A percentile compares a stretch with the other conserved stretches of the same genome.
phyloP scores from a whole-genome alignment of 169 alveolate genomes.

The Eimeria acervulina region DNA sequence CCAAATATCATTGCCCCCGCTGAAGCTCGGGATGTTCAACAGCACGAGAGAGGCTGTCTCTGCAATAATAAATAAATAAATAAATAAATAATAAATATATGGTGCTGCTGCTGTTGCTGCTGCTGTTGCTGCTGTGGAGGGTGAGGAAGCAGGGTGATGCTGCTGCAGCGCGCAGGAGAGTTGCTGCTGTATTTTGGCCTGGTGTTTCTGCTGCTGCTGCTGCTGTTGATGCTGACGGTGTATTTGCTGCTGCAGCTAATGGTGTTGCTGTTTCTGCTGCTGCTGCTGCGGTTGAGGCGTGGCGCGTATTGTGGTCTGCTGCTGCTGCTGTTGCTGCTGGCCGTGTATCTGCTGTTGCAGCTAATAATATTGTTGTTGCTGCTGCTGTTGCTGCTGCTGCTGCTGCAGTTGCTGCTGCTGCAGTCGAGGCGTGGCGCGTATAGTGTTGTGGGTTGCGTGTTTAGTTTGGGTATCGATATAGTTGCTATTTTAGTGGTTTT shows the following conservation, averaged over 20 bases:
- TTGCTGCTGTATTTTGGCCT: no score
- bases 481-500: no score
- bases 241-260: not conserved
- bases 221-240: not conserved
- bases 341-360: no score
- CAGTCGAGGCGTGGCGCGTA: no score
- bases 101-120: not conserved
- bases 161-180: no score
- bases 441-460: no score
- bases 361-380: no score
- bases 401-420: no score
- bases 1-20: slow-evolving; percentile 90
- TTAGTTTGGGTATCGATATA: no score
- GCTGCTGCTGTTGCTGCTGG: slow-evolving; percentile 2
- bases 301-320: no score
- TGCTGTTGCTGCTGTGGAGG: not conserved
- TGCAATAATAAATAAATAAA: not conserved
- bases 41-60: slow-evolving; percentile 85
- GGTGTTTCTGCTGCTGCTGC: not conserved
- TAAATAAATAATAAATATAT: not conserved
- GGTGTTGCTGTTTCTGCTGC: not conserved
- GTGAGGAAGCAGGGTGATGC: not conserved
- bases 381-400: no score
- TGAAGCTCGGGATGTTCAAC: slow-evolving; percentile 88
- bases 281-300: not conserved